phyloP scores from a whole-genome alignment of 2,329 filamentous ascomycete genomes.

The Ascomycota sp. region DNA sequence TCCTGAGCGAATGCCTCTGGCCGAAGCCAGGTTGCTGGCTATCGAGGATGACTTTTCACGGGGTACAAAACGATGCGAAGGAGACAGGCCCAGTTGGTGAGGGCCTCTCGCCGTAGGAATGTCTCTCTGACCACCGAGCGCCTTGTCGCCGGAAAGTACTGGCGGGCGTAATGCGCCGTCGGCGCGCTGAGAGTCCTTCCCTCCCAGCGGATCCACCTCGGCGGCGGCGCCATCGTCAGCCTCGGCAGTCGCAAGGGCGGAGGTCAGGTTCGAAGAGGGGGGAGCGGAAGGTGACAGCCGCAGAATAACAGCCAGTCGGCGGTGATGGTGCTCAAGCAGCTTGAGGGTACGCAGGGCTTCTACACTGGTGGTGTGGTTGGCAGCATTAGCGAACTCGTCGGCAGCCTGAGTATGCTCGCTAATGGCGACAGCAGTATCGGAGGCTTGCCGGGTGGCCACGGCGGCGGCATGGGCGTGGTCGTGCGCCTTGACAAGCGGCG shows the following conservation, averaged over 20 bases:
- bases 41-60: slow-evolving; percentile 63
- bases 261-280: background rate
- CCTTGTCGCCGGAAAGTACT: too few relatives aligned
- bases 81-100: slow-evolving; percentile 11
- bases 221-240: slow-evolving; percentile 1
- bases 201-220: slow-evolving; percentile 7
- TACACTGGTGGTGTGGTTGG: slow-evolving; percentile 41
- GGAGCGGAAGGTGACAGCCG: slow-evolving; percentile 35
- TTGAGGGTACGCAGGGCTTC: slow-evolving; percentile 66
- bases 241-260: slow-evolving; percentile 6
- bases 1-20: slow-evolving; percentile 50
- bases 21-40: slow-evolving; percentile 68
- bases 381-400: slow-evolving; percentile 66
- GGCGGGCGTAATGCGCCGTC: background rate
- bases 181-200: background rate
- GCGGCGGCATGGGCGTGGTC: slow-evolving; percentile 76
- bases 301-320: slow-evolving; percentile 59
- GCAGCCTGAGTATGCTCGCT: slow-evolving; percentile 77
- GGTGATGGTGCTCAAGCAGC: slow-evolving; percentile 73
- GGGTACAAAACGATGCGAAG: slow-evolving; percentile 28
- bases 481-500: slow-evolving; percentile 41
- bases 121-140: background rate
- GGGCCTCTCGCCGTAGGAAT: slow-evolving; percentile 3
- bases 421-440: slow-evolving; percentile 58
- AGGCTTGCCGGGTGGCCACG: slow-evolving; percentile 49